A percentile compares a stretch with the other conserved stretches of the same genome.
These are phyloP conservation scores for Ceratobasidium sp. DNA, from an alignment of 1,284 basidiomycete genomes.

Conservation along the genomic window DNA sequence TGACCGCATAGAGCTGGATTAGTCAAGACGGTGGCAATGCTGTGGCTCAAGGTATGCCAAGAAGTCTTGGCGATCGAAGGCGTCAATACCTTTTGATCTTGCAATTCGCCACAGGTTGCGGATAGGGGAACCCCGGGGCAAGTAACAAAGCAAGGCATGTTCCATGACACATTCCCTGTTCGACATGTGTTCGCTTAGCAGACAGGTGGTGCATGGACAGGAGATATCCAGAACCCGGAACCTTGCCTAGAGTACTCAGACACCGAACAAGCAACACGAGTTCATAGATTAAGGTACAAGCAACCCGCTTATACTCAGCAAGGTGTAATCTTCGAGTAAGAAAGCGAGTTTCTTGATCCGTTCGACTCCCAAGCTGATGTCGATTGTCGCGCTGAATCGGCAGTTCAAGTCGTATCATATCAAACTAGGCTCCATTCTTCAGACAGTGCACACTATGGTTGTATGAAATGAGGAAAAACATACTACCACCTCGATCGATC, in stretches of 20 bases:
- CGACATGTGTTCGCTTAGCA: neutral
- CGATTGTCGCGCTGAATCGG: neutral
- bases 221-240: neutral
- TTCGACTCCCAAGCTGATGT: neutral
- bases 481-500: neutral
- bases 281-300: slow-evolving; percentile 11
- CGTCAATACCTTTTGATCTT: neutral
- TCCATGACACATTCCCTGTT: neutral
- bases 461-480: neutral
- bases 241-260: neutral
- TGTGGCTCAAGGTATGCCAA: neutral
- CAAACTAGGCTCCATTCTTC: neutral
- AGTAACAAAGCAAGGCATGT: slow-evolving; percentile 1
- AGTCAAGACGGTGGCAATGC: neutral
- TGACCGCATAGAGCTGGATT: neutral
- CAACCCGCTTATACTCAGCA: neutral
- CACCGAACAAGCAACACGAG: slow-evolving; percentile 13
- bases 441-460: neutral
- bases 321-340: neutral
- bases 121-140: neutral
- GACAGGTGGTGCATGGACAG: neutral
- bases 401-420: neutral
- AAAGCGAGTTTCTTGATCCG: neutral
- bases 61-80: neutral
- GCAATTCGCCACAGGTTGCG: neutral